Evolutionary conservation across 1,284 basidiomycete species (phyloP).

Genomic region (Ceratobasidium sp.): DNA sequence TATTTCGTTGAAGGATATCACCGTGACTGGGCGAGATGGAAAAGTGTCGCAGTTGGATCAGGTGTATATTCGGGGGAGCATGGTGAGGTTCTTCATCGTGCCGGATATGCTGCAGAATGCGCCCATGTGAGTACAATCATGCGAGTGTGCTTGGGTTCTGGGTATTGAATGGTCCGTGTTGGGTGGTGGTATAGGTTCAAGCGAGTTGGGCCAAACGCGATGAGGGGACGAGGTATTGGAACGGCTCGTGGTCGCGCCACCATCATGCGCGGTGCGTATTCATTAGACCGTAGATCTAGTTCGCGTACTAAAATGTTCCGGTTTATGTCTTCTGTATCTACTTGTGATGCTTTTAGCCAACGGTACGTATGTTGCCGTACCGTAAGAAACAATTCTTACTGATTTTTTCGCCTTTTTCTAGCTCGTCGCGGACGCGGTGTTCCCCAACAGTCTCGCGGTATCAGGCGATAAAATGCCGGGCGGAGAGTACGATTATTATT

Average conservation of each 20-base stretch:
- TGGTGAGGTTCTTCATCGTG: constrained; percentile 99
- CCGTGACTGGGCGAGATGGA: constrained; percentile 97
- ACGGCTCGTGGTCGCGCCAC: constrained; percentile 96
- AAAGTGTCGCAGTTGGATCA: constrained; percentile 99
- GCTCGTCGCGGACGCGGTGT: constrained; percentile 87
- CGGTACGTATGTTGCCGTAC: constrained; percentile 60
- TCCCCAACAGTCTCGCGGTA: constrained; percentile 67
- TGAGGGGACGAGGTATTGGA: constrained; percentile 99
- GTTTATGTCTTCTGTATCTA: constrained; percentile 47
- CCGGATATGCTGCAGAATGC: constrained; percentile 99
- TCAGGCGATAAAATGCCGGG: constrained; percentile 70
- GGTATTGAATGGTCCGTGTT: constrained; percentile 11
- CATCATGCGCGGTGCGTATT: constrained; percentile 86
- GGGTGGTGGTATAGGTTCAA: constrained; percentile 83
- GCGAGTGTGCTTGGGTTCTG: constrained; percentile 5
- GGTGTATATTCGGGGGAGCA: constrained; percentile 98
- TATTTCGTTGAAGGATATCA: constrained; percentile 96
- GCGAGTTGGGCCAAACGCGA: constrained; percentile 96
- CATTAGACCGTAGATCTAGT: constrained; percentile 50
- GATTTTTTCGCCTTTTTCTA: constrained; percentile 56
- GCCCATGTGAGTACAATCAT: constrained; percentile 83
- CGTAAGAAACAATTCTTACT: constrained; percentile 25
- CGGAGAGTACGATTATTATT: not conserved
- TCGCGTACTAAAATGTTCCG: not conserved
- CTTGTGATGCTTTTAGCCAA: constrained; percentile 65